phyloP scores from a whole-genome alignment of 257 asterid genomes.

The Hygrophila difformis region DNA sequence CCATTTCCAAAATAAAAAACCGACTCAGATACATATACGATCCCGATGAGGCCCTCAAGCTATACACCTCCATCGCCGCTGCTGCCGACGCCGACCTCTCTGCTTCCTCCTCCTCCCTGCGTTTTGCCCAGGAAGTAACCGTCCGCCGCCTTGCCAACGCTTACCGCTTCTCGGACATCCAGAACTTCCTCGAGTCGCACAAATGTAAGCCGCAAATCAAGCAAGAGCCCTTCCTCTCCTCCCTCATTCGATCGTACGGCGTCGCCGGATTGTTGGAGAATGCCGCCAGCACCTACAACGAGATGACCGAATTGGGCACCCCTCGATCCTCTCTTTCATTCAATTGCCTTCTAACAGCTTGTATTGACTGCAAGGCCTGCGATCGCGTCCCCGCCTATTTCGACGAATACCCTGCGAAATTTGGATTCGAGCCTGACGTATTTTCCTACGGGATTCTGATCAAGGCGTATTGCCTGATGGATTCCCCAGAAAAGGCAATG shows the following conservation, averaged over 20 bases:
- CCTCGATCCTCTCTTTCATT: conserved; percentile 62
- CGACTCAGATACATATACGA: conserved; percentile 33
- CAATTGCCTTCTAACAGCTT: conserved; percentile 55
- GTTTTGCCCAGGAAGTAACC: conserved; percentile 59
- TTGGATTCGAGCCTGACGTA: conserved; percentile 45
- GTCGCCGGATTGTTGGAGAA: conserved; percentile 68
- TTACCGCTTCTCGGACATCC: conserved; percentile 59
- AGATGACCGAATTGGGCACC: conserved; percentile 66
- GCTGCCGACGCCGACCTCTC: conserved; percentile 35
- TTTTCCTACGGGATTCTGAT: conserved; percentile 61
- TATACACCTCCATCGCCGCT: conserved; percentile 59
- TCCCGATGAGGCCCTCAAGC: conserved; percentile 66
- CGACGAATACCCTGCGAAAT: conserved; percentile 45
- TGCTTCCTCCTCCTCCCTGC: conserved; percentile 38
- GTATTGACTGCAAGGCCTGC: conserved; percentile 28
- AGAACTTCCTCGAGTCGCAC: conserved; percentile 62
- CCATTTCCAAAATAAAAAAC: conserved; percentile 48
- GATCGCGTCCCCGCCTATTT: conserved; percentile 47
- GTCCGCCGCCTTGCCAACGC: conserved; percentile 71
- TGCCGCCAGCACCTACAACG: conserved; percentile 39
- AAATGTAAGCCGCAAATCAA: conserved; percentile 52
- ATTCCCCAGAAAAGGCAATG: conserved; percentile 39
- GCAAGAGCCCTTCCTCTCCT: conserved; percentile 56
- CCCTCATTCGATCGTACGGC: conserved; percentile 75
- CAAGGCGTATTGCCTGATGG: conserved; percentile 67